Evolutionary conservation across 176 grass and related monocot genomes (phyloP).

Genomic region (Carex myosuroides): DNA sequence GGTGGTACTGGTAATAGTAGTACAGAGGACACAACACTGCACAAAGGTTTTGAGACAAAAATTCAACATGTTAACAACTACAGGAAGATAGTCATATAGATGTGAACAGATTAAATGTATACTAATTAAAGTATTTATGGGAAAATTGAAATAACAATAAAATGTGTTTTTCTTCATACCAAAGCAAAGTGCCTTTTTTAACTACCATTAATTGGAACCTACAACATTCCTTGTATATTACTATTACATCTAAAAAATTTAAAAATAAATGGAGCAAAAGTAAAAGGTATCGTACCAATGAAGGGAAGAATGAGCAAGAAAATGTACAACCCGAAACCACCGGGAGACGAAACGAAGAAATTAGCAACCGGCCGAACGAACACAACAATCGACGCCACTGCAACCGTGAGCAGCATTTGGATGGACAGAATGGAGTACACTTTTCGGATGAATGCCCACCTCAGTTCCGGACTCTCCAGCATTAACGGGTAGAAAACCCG

Average conservation of each 20-base stretch:
- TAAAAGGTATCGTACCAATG: conserved; percentile 34
- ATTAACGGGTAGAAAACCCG: conserved; percentile 77
- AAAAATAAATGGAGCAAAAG: not conserved
- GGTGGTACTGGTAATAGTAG: conserved; percentile 76
- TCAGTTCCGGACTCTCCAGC: conserved; percentile 72
- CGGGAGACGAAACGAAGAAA: conserved; percentile 72
- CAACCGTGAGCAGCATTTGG: conserved; percentile 82
- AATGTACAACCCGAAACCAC: conserved; percentile 70
- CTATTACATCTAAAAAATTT: not conserved
- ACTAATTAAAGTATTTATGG: not conserved
- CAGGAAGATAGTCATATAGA: not conserved
- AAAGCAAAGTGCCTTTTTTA: not conserved
- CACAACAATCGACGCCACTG: conserved; percentile 58
- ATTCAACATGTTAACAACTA: not conserved
- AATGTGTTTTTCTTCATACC: not conserved
- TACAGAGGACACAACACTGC: conserved; percentile 84
- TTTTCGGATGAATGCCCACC: conserved; percentile 82
- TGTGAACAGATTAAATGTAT: not conserved
- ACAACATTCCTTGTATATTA: not conserved
- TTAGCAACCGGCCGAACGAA: conserved; percentile 53
- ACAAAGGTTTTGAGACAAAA: not conserved
- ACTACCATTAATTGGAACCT: not conserved
- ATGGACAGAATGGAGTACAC: conserved; percentile 81
- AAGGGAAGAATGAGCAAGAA: conserved; percentile 86
- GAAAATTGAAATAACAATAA: not conserved